Evolutionary conservation across 768 basidiomycete species (phyloP).

Genomic region (Ephemerocybe angulata): DNA sequence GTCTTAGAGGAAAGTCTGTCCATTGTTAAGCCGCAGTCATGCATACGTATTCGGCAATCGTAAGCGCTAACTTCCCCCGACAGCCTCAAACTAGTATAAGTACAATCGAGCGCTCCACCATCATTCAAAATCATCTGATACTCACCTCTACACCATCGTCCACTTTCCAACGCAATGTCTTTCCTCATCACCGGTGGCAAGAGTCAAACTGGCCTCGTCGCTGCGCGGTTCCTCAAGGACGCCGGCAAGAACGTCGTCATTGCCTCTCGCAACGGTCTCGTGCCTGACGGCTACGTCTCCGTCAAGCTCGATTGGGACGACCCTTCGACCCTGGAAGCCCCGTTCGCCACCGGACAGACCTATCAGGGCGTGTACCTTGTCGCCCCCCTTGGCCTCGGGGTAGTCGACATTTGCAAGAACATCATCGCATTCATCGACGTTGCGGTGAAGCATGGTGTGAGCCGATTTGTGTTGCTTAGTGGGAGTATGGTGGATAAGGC

Average conservation of each 20-base stretch:
- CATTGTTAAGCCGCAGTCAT: too few relatives aligned
- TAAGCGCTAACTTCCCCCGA: too few relatives aligned
- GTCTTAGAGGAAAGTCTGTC: too few relatives aligned
- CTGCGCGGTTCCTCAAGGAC: constrained; percentile 17
- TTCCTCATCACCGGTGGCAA: constrained; percentile 28
- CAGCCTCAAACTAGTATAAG: too few relatives aligned
- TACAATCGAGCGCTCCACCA: background rate
- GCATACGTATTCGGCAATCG: too few relatives aligned
- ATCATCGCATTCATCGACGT: constrained; percentile 1
- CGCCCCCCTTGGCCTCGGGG: background rate
- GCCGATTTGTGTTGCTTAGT: constrained; percentile 14
- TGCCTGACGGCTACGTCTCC: background rate
- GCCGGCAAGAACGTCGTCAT: constrained; percentile 10
- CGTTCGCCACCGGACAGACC: background rate
- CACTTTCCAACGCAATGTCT: constrained; percentile 16
- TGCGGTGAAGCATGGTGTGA: background rate
- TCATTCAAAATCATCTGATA: background rate
- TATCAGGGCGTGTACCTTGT: background rate
- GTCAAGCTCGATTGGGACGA: constrained; percentile 5
- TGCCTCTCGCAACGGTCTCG: background rate
- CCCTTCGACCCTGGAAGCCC: background rate
- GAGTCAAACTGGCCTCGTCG: constrained; percentile 18
- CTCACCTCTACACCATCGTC: too few relatives aligned
- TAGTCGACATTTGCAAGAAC: background rate
- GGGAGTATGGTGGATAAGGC: constrained; percentile 14